Conservation (phyloP, 805 yeast species). For the Pichia exigua region DNA sequence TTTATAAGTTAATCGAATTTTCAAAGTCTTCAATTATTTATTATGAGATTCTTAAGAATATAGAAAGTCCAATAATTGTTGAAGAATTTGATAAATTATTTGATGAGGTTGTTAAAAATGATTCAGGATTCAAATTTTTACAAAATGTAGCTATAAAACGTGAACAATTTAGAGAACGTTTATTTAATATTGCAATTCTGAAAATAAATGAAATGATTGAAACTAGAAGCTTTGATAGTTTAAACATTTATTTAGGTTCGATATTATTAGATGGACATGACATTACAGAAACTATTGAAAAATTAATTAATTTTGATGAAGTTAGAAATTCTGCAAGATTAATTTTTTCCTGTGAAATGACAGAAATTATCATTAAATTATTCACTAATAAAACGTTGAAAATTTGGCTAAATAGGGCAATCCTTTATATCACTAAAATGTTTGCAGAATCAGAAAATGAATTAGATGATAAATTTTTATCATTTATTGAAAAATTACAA, state of each 20-base stretch:
- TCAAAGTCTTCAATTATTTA: not conserved
- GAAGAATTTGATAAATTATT: not conserved
- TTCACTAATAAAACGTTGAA: slow-evolving; percentile 23
- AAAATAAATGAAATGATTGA: slow-evolving; percentile 8
- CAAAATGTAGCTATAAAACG: slow-evolving; percentile 2
- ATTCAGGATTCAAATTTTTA: slow-evolving; percentile 9
- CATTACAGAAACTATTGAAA: slow-evolving; percentile 1
- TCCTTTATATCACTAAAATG: slow-evolving; percentile 54
- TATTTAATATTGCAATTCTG: slow-evolving; percentile 4
- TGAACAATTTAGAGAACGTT: not conserved
- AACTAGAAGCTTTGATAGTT: not conserved
- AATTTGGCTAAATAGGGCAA: slow-evolving; percentile 51
- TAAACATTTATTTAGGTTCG: slow-evolving; percentile 12
- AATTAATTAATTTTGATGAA: slow-evolving; percentile 16
- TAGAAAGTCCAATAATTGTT: not conserved
- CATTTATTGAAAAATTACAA: slow-evolving; percentile 28
- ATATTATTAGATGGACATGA: not conserved
- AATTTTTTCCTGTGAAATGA: slow-evolving; percentile 23
- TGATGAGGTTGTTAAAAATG: not conserved
- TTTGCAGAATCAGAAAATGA: slow-evolving; percentile 39
- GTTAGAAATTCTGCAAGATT: slow-evolving; percentile 28
- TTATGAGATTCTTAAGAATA: not conserved
- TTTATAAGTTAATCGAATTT: not conserved
- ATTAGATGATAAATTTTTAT: slow-evolving; percentile 23
- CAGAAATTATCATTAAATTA: slow-evolving; percentile 7